Evolutionary conservation across 1,284 basidiomycete species (phyloP).

Genomic region (Irpex sp.): DNA sequence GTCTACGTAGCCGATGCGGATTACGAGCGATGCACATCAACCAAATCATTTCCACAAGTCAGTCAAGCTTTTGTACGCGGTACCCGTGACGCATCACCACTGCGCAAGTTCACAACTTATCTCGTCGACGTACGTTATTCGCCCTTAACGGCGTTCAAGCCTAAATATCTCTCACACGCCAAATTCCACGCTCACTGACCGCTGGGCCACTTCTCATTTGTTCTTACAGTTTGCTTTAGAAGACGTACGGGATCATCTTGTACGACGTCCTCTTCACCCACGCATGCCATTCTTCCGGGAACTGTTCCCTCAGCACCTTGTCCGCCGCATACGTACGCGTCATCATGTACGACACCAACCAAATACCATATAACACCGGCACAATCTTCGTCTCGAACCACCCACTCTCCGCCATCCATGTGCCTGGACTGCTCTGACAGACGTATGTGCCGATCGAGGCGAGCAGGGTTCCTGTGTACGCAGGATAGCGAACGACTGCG

Average conservation of each 20-base stretch:
- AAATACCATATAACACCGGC: not conserved
- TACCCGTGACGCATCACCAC: too few relatives aligned
- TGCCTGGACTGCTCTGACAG: constrained; percentile 1
- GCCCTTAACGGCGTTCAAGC: not conserved
- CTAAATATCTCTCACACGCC: not conserved
- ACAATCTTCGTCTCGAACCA: not conserved
- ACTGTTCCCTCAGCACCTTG: constrained; percentile 10
- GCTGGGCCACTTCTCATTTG: too few relatives aligned
- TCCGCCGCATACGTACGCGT: constrained; percentile 8
- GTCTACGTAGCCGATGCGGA: too few relatives aligned
- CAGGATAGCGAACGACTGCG: constrained; percentile 22
- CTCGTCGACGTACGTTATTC: not conserved
- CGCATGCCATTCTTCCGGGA: constrained; percentile 10
- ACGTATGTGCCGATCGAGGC: constrained; percentile 8
- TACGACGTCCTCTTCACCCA: constrained; percentile 12
- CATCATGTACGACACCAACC: not conserved
- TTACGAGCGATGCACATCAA: too few relatives aligned
- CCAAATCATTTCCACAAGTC: too few relatives aligned
- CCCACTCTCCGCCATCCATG: constrained; percentile 6
- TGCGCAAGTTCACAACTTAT: not conserved
- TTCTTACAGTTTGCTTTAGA: not conserved
- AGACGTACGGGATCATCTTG: constrained; percentile 10
- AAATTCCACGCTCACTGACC: not conserved
- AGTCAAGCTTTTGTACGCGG: not conserved
- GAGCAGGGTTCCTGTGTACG: constrained; percentile 18